Percentiles rank a stretch among this genome's conserved stretches.
phyloP scores from a whole-genome alignment of 345 rosid species.

The Psidium guajava region DNA sequence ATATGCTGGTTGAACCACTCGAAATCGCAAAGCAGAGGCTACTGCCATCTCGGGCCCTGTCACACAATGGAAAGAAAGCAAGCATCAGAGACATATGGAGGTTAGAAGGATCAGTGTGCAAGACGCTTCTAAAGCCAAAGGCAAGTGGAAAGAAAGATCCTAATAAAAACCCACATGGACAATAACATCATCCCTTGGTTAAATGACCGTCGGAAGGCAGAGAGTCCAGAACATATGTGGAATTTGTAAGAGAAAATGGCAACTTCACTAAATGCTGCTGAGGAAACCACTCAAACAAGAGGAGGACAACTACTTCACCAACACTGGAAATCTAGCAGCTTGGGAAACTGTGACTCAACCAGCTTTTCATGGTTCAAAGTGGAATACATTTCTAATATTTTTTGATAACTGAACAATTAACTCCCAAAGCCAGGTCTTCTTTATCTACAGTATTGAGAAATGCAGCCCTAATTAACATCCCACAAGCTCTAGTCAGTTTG shows the following conservation, averaged over 20 bases:
- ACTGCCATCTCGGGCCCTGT: neutral
- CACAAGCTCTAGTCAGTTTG: neutral
- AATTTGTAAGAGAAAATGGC: neutral
- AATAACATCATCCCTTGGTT: neutral
- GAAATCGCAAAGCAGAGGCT: neutral
- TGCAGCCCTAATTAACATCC: neutral
- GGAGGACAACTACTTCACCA: neutral
- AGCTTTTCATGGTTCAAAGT: neutral
- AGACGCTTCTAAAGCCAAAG: neutral
- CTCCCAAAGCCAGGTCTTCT: neutral
- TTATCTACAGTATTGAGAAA: neutral
- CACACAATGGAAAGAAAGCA: neutral
- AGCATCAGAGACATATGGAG: neutral
- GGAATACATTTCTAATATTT: neutral
- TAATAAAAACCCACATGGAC: neutral
- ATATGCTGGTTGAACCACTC: neutral
- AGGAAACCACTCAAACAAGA: neutral
- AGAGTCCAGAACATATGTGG: neutral
- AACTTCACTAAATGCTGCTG: neutral
- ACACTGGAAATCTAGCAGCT: neutral
- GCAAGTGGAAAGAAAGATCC: neutral
- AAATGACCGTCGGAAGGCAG: neutral
- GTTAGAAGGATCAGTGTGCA: neutral
- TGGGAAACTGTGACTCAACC: neutral
- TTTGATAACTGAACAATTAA: neutral